Base-by-base conservation (phyloP, 2,329 filamentous ascomycete genomes). In the Elsinoe perseae region DNA sequence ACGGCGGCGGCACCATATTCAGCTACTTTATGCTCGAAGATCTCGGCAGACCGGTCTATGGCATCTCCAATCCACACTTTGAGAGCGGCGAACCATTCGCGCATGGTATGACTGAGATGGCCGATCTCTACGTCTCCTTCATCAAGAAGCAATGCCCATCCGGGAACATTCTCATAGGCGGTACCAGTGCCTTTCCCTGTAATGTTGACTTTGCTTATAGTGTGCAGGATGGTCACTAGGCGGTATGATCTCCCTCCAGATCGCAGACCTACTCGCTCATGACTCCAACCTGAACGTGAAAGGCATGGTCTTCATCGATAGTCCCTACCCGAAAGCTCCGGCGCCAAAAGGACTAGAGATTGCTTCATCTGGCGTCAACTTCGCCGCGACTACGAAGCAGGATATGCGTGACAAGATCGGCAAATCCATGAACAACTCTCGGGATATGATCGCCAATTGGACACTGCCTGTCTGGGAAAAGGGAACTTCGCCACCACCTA, bases 1-100 rank as follows among this genome's bases (percentile, higher is more conserved):
- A 61, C 48, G 60, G 60, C 42, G 56, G 54, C 12, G 60, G 60
- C 12, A 58, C 60, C 4, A 44, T 54, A n/a, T 61, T 60, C 28
- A 58, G 58, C 30, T 57, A 57, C 23, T 56, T 25, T 20, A 25
- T 56, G 23, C 40, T 56, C 25, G 53, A 34, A 8, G 21, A 36
- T 9, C 42, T 56, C 23, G 27, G 21, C 16, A 23, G 53, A 14
- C 25, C 21, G 7, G 36, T 56, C 38, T 56, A 46, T 23, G 53
- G 53, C 40, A 56, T 56, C 18, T 42, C 53, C 2, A 56, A 56
- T 16, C 40, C 53, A 18, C 16, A 34, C 27, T 56, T 56, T 20
- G 53, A 56, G 12, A 42, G 8, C 23, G 40, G 34, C n/a, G 23
- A 34, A 27, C 25, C n/a, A n/a, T 56, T 25, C 18, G 4, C 36